phyloP scores from a whole-genome alignment of 352 stramenopile species.

The Hyaloperonospora arabidopsidis region DNA sequence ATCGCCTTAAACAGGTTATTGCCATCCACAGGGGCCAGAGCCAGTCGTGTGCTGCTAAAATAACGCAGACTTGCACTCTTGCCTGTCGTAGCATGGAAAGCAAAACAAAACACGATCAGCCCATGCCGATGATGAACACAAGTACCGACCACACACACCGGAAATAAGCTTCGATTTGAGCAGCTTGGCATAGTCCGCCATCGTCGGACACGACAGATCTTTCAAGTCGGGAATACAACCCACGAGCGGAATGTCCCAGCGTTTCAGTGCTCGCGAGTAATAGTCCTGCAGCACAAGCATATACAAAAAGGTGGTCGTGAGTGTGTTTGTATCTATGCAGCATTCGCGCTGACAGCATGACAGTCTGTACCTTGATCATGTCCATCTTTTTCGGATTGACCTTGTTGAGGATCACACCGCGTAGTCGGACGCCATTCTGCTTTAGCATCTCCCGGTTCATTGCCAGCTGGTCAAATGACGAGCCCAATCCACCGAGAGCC shows the following conservation, averaged over 20 bases:
- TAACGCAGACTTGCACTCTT: slow-evolving; percentile 69
- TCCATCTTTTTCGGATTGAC: slow-evolving; percentile 85
- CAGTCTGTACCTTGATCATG: slow-evolving; percentile 71
- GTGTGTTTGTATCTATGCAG: no score
- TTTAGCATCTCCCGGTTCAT: slow-evolving; percentile 81
- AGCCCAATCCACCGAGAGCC: slow-evolving; percentile 68
- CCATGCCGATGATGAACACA: neutral
- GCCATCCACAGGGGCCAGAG: slow-evolving; percentile 64
- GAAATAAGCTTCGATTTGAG: slow-evolving; percentile 78
- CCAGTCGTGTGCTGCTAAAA: slow-evolving; percentile 78
- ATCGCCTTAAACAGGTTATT: slow-evolving; percentile 82
- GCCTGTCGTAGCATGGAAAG: slow-evolving; percentile 21
- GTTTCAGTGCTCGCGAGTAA: slow-evolving; percentile 83
- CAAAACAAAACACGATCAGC: slow-evolving; percentile 1
- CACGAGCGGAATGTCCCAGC: slow-evolving; percentile 83
- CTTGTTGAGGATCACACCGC: slow-evolving; percentile 84
- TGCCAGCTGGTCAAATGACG: slow-evolving; percentile 78
- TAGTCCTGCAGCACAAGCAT: slow-evolving; percentile 52
- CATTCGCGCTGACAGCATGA: no score
- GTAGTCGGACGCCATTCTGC: slow-evolving; percentile 66
- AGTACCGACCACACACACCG: slow-evolving; percentile 20
- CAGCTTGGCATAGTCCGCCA: slow-evolving; percentile 82
- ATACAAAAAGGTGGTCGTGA: neutral
- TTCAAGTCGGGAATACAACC: slow-evolving; percentile 84
- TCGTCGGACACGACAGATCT: slow-evolving; percentile 75